Base-by-base conservation (phyloP, 495 filamentous ascomycete genomes). In the Pyrenula massariospora region DNA sequence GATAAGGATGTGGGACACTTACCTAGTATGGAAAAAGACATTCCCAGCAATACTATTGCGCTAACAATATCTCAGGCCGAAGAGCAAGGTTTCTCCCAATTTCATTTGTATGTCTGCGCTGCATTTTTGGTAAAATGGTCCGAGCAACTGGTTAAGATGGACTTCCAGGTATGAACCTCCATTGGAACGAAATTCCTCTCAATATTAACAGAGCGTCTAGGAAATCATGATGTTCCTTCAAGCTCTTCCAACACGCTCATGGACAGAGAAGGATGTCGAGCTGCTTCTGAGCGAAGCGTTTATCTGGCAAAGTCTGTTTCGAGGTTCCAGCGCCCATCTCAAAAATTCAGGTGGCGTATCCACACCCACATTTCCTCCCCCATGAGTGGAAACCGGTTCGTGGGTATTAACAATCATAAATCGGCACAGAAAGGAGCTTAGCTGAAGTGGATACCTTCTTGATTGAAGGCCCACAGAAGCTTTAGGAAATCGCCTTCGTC, bases 171-270 rank as follows among this genome's bases (percentile, higher is more conserved):
- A 67, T 3, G 67, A 59, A 22, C 12, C 10, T 0, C 31, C 24
- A 22, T 20, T 50, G 2, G 55, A n/a, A n/a, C n/a, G n/a, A n/a
- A n/a, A n/a, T n/a, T n/a, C n/a, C n/a, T n/a, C n/a, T n/a, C n/a
- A n/a, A n/a, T n/a, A n/a, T n/a, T n/a, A n/a, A n/a, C n/a, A n/a
- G n/a, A n/a, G n/a, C 21, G 22, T 65, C 24, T 77, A 96, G 76
- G 92, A 96, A 66, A 84, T 95, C 56, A 97, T 98, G 93, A 97
- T 97, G 92, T 98, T 97, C 64, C 75, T 98, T 24, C 93, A 98
- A 73, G 87, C 91, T 31, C 71, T 97, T 58, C 93, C 93, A 8
- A 98, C 94, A n/a, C 84, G 84, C 56, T 81, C 84, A 24, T 98
- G 93, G 93, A 95, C 90, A 12, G 94, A 95, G 68, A 95, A 97